Conservation (phyloP, 2,329 filamentous ascomycete genomes). For the Phaeophleospora eucalypticola region DNA sequence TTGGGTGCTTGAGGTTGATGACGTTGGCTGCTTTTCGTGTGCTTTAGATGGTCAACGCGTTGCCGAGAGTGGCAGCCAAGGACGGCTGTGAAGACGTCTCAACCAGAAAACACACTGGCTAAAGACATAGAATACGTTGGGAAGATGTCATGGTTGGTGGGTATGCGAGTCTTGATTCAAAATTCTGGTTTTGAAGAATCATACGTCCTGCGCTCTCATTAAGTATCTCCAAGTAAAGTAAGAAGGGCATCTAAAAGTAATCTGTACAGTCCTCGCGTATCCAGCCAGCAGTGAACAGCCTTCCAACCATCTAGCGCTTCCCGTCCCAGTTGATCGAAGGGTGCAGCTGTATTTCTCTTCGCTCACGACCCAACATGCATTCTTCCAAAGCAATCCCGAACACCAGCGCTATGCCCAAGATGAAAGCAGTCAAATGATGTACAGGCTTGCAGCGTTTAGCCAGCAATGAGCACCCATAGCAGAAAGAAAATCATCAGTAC, state of each 20-base stretch:
- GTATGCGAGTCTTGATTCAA: no score
- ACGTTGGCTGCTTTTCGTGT: no score
- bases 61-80: no score
- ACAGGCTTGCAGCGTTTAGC: conserved; percentile 13
- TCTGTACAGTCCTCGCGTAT: background rate
- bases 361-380: background rate
- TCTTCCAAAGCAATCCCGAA: background rate
- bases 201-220: background rate
- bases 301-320: background rate
- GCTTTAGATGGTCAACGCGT: no score
- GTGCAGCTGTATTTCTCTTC: background rate
- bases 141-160: no score
- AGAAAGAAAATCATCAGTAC: conserved; percentile 78
- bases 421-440: background rate
- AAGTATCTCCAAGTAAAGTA: background rate
- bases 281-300: background rate
- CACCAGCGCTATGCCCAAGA: background rate
- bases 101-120: no score
- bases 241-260: background rate
- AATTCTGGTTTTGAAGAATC: no score
- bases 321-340: background rate
- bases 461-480: conserved; percentile 35
- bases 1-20: no score
- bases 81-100: no score
- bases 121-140: no score